Evolutionary conservation across 2,329 filamentous ascomycete species (phyloP).

Genomic region (Penicillium sp.): DNA sequence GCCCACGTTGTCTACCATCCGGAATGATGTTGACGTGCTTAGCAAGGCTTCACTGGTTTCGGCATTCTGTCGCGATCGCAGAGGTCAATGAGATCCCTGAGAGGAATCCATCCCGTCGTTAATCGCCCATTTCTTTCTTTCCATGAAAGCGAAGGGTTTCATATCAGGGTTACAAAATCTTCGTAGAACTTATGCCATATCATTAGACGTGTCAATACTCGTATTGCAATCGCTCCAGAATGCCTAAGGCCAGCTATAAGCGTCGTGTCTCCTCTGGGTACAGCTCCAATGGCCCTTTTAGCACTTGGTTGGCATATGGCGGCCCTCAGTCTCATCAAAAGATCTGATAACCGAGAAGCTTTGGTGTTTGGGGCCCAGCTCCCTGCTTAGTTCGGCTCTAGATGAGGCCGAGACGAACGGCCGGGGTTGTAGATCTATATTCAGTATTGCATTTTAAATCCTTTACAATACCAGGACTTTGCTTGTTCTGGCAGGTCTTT

Average conservation of each 20-base stretch:
- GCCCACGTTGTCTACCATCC: conserved; percentile 44
- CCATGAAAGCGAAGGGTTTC: conserved; percentile 54
- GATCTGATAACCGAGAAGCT: neutral
- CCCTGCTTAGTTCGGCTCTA: neutral
- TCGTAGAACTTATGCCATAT: neutral
- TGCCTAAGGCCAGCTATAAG: neutral
- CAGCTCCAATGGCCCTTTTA: neutral
- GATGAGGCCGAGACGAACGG: neutral
- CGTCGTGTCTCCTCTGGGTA: neutral
- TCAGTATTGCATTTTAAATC: neutral
- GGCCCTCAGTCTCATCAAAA: neutral
- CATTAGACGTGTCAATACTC: neutral
- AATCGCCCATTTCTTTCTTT: conserved; percentile 54
- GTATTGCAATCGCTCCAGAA: neutral
- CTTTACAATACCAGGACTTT: neutral
- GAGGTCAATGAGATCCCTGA: conserved; percentile 46
- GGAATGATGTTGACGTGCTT: conserved; percentile 47
- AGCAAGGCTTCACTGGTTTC: conserved; percentile 47
- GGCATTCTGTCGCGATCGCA: conserved; percentile 52
- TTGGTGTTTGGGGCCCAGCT: neutral
- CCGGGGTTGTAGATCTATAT: neutral
- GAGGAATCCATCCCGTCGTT: conserved; percentile 51
- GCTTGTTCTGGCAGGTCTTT: neutral
- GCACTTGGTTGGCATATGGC: too few relatives aligned
- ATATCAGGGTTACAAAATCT: conserved; percentile 54